Percentiles rank a stretch among this genome's conserved stretches.
Conservation (phyloP, 176 grass and related monocot species). For the Oryza glumipatula region DNA sequence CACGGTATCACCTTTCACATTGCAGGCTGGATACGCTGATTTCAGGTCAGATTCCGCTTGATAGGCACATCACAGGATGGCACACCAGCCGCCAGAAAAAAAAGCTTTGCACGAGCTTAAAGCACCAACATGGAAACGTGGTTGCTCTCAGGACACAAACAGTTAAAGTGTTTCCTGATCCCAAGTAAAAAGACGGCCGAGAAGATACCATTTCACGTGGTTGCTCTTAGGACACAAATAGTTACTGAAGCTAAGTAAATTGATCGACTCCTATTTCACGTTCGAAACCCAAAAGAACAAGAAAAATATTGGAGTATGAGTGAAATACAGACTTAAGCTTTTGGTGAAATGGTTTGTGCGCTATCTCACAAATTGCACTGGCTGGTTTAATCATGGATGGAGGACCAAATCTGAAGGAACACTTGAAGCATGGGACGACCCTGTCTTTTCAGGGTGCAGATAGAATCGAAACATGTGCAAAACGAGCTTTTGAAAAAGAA, state of each 20-base stretch:
- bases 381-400: conserved; percentile 43
- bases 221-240: too few relatives aligned
- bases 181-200: not conserved
- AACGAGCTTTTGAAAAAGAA: conserved; percentile 34
- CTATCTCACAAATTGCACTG: not conserved
- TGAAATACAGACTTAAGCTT: not conserved
- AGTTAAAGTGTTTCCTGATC: not conserved
- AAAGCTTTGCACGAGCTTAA: not conserved
- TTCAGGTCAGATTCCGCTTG: conserved; percentile 13
- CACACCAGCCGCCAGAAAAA: conserved; percentile 18
- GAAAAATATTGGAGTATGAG: not conserved
- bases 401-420: not conserved
- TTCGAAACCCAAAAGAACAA: too few relatives aligned
- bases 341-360: not conserved
- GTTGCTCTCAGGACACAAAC: conserved; percentile 16
- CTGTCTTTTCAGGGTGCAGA: not conserved
- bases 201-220: not conserved
- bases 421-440: not conserved
- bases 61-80: conserved; percentile 5
- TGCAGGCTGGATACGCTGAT: not conserved
- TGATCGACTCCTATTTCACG: too few relatives aligned
- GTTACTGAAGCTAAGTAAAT: too few relatives aligned
- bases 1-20: not conserved
- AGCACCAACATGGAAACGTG: not conserved
- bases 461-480: conserved; percentile 18